These are phyloP conservation scores for Phlebiopsis gigantea DNA, from an alignment of 768 basidiomycete species.

Conservation along the genomic window DNA sequence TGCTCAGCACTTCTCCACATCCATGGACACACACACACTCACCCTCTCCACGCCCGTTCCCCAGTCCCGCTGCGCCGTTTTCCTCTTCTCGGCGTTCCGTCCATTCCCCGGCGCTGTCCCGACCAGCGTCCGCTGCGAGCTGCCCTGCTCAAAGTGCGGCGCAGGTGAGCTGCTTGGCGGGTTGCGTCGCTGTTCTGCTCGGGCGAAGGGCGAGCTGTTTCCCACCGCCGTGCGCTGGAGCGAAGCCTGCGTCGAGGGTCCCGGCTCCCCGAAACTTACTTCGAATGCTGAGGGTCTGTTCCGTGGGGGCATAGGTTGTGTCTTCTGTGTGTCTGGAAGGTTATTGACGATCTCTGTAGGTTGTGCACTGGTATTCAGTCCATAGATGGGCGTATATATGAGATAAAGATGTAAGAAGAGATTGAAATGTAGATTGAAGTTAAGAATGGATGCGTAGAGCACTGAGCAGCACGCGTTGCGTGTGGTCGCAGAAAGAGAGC, in stretches of 20 bases:
- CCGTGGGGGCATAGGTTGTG: conserved; percentile 9
- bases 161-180: neutral
- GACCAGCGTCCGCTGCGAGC: neutral
- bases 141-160: neutral
- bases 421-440: neutral
- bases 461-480: neutral
- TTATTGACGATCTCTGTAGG: too few relatives aligned
- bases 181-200: neutral
- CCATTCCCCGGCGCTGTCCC: neutral
- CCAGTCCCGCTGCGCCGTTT: neutral
- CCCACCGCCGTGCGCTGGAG: neutral
- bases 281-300: conserved; percentile 45
- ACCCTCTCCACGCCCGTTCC: neutral
- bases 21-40: neutral
- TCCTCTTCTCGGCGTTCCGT: neutral
- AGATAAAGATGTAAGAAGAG: neutral
- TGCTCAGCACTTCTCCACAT: neutral
- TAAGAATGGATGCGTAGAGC: neutral
- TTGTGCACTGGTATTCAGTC: neutral
- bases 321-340: neutral
- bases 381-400: neutral
- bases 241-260: conserved; percentile 4
- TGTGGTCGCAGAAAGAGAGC: neutral
- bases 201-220: conserved; percentile 1
- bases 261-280: conserved; percentile 45